These are phyloP conservation scores for Falciphora oryzae DNA, from an alignment of 2,329 filamentous ascomycete species.

Conservation along the genomic window DNA sequence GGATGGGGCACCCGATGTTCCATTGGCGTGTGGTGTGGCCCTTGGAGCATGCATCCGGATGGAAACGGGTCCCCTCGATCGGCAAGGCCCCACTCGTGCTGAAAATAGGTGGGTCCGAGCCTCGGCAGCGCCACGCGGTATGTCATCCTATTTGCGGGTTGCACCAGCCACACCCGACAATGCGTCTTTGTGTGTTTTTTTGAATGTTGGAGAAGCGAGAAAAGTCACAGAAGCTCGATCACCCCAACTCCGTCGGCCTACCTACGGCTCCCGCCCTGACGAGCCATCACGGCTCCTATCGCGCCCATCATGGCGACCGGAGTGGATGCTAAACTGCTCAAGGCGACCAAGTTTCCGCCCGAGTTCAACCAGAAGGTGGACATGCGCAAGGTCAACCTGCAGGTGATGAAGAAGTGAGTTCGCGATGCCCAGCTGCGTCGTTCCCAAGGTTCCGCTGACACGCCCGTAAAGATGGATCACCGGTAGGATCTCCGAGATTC, in stretches of 20 bases:
- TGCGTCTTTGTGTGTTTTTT: too few species aligned
- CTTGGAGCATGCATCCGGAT: too few species aligned
- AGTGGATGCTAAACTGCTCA: slow-evolving; percentile 83
- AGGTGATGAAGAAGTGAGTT: slow-evolving; percentile 92
- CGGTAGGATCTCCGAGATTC: slow-evolving; percentile 75
- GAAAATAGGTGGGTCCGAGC: background rate
- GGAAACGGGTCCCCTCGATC: background rate
- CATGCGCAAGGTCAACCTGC: slow-evolving; percentile 93
- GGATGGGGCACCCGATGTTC: too few species aligned
- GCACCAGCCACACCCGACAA: background rate
- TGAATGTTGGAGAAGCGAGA: too few species aligned
- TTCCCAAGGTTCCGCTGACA: slow-evolving; percentile 10
- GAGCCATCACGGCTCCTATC: slow-evolving; percentile 3
- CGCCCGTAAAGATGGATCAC: slow-evolving; percentile 74
- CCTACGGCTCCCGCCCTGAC: slow-evolving; percentile 1
- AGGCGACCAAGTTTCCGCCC: slow-evolving; percentile 85
- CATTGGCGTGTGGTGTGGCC: too few species aligned
- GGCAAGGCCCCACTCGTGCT: background rate
- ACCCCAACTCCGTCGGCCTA: background rate
- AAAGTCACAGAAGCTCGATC: background rate
- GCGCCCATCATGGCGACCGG: slow-evolving; percentile 63
- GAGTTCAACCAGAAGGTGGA: slow-evolving; percentile 96
- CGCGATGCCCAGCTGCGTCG: background rate
- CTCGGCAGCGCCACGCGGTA: background rate
- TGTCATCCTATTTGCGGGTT: background rate